Conservation (phyloP, 306 rosid species). For the Cicer bijugum region DNA sequence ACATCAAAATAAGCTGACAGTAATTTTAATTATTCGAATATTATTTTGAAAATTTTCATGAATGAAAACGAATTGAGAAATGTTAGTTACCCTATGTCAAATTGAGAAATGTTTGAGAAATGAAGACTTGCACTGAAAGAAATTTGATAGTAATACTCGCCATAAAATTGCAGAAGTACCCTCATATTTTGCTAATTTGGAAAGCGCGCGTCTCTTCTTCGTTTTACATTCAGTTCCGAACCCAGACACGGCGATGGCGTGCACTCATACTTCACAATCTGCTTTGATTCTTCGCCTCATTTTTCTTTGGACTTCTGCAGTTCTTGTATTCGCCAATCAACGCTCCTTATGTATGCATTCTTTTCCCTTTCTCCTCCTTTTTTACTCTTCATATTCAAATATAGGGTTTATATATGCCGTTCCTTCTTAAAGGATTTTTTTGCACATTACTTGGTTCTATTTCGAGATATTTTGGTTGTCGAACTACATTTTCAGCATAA, state of each 20-base stretch:
- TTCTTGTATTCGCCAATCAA: conserved; percentile 40
- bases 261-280: conserved; percentile 40
- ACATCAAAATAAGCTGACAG: too few species aligned
- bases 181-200: conserved; percentile 43
- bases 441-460: background rate
- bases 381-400: background rate
- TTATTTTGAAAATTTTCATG: too few species aligned
- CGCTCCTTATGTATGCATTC: conserved; percentile 56
- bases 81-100: too few species aligned
- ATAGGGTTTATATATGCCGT: conserved; percentile 43
- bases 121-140: too few species aligned
- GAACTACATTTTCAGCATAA: conserved; percentile 10
- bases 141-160: too few species aligned
- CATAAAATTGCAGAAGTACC: conserved; percentile 36
- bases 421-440: conserved; percentile 17
- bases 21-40: too few species aligned
- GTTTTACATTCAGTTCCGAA: conserved; percentile 15
- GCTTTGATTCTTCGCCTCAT: conserved; percentile 45
- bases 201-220: conserved; percentile 48
- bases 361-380: conserved; percentile 1
- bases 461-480: background rate
- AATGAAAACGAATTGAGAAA: too few species aligned
- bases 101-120: too few species aligned
- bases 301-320: conserved; percentile 31
- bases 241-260: conserved; percentile 42